Evolutionary conservation across 345 rosid genomes (phyloP), one percentile per base, ranked within the genome.

Genomic region (Pistacia vera): DNA sequence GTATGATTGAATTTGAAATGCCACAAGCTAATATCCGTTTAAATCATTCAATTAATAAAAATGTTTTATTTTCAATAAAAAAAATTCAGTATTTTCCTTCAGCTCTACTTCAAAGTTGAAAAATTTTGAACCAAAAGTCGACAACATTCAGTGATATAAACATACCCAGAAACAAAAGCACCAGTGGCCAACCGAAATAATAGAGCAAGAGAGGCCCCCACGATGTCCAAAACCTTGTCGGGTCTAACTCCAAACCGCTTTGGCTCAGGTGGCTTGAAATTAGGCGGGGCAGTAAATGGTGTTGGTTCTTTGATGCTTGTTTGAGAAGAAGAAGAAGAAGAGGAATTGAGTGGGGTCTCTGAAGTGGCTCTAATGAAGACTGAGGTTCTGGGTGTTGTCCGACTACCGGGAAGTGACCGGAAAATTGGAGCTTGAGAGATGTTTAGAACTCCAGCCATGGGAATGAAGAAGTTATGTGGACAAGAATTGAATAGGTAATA

Each of bases 181-280:
- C 97, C 98, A 61, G 98, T 90, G 14, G 92, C 99, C 36, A 88
- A 81, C 36, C 98, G 88, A 73, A 95, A 90, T 74, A 90, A 11
- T 77, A 95, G 77, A 41, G 94, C 84, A 48, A 93, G 82, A 20
- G 97, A 66, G 17, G 99, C 94, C 70, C 93, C 94, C 55, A 87
- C 4, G 44, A 95, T 72, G 74, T 95, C 97, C 57, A 73, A 76
- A 41, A 62, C 62, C 84, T 92, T 89, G 64, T 90, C 97, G 0
- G 88, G 81, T 75, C 93, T 86, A 20, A 92, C 78, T 0, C 78
- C 74, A 80, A 93, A 92, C 5, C 81, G 88, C 71, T 93, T 88
- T 3, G 98, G 97, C 86, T 86, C 82, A 2, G 98, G 97, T 30
- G 93, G 86, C 89, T 81, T 80, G 86, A 90, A 92, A 78, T 85